Conservation (phyloP, 305 asterid genomes). For the Fraxinus latifolia region DNA sequence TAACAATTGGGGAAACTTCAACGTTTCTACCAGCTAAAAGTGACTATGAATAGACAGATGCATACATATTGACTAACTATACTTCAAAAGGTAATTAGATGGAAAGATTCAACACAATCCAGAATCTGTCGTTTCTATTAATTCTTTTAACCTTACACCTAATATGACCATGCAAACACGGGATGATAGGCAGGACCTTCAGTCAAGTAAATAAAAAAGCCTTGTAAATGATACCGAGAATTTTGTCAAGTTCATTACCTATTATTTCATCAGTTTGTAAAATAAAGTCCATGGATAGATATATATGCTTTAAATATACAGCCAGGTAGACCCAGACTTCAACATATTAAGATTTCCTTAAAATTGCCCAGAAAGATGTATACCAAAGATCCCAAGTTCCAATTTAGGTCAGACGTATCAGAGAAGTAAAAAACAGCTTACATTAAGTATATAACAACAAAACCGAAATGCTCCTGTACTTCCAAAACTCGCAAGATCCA, state of each 20-base stretch:
- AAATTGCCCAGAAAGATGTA: neutral
- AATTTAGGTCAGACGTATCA: neutral
- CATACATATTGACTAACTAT: neutral
- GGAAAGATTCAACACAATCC: neutral
- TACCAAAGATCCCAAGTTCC: neutral
- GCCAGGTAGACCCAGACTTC: neutral
- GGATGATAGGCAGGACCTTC: neutral
- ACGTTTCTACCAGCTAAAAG: neutral
- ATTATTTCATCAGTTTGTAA: neutral
- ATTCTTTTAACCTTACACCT: neutral
- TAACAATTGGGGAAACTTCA: constrained; percentile 1
- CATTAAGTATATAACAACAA: neutral
- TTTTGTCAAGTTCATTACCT: neutral
- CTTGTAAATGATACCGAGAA: neutral
- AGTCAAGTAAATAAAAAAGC: neutral
- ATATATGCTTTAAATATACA: neutral
- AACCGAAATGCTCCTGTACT: neutral
- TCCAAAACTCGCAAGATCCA: neutral
- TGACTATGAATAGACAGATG: constrained; percentile 2
- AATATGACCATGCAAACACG: neutral
- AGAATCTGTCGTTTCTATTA: neutral
- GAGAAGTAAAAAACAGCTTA: neutral
- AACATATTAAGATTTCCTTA: neutral
- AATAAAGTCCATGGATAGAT: neutral
- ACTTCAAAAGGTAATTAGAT: neutral